Base-by-base conservation (phyloP, 306 rosid species). In the Cajanus cajan region DNA sequence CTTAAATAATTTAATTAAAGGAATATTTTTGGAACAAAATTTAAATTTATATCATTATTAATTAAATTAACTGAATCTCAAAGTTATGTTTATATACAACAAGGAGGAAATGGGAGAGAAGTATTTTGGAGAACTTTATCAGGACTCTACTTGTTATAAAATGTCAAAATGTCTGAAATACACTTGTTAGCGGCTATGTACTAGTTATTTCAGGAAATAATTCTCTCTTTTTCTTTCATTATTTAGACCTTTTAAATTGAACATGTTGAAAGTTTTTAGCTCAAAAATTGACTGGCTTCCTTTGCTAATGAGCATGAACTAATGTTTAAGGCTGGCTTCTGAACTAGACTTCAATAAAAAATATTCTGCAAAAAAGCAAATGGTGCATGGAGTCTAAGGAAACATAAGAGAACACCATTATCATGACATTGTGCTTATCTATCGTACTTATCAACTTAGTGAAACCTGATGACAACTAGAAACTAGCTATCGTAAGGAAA, bases 261-360 rank as follows among this genome's bases (percentile, higher is more conserved):
- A 24, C 45, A 68, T 4, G 19, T 15, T 11, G 25, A 58, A 50
- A 37, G 16, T 1, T 21, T 74, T 74, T 22, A 65, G 36, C 66
- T 57, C 52, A 66, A 74, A 43, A 28, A 28, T 72, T 44, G 16
- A 64, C 15, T 24, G 33, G 50, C 65, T 78, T 36, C 82, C 63
- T 71, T 71, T 62, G 36, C 25, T 24, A 6, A 45, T 65, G 25
- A 37, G 59, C 72, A 25, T 34, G 7, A 59, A 7, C 34, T 48
- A 43, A 40, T 40, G 44, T 72, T 41, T 14, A 15, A 43, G 22
- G 1, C 15, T 74, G 59, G 51, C 50, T 59, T 67, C 1, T 5
- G 24, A 54, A 21, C 16, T 6, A 21, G 6, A 44, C 24, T 34
- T 45, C 2, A 61, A 48, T 11, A 15, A 39, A n/a, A 45, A 5